Base-by-base conservation (phyloP, 2,329 filamentous ascomycete genomes). In the Akanthomyces uredinophilus region DNA sequence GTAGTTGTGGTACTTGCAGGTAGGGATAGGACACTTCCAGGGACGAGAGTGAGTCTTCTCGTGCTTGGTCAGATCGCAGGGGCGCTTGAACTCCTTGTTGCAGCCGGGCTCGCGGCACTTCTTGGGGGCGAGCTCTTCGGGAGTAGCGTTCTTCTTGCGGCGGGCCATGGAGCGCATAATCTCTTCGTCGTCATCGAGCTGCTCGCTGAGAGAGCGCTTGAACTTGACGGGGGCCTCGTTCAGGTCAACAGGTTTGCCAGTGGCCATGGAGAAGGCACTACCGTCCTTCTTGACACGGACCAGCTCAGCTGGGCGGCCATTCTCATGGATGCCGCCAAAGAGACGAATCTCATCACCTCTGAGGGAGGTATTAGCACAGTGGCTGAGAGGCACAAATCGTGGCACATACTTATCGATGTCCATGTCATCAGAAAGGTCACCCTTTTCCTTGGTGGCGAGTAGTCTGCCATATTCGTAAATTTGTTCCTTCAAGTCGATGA, bases 41-140 rank as follows among this genome's bases (percentile, higher is more conserved):
- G 94, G 95, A 41, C 95, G 90, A 61, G 91, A 92, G 75, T 99
- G 95, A 0, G 94, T 98, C 82, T 98, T 99, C 79, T 96, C 90
- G 77, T 99, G 95, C 81, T 98, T 98, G 67, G 92, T 97, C 63
- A 98, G 81, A 74, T 99, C 95, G 76, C 95, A 98, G n/a, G 92
- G 92, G 65, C 95, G 88, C 77, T 95, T 96, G 80, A 98, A 98
- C 75, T 94, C 87, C 78, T 96, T 97, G 75, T 86, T 87, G 78
- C 94, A 98, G 46, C 85, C 85, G 5, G 81, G 80, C 72, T 92
- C 85, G 65, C 83, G 83, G 81, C 92, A 96, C 69, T 86, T 86
- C 77, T 94, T 88, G 62, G 86, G 89, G 53, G 91, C 87, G 55
- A 94, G 86, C 74, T 96, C 89, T 75, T 94, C 91, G 6, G 90